Percentiles rank a stretch among this genome's conserved stretches.
Evolutionary conservation across 371 early-diverging fungal genomes (phyloP).

Genomic region (Mucor mucedo): DNA sequence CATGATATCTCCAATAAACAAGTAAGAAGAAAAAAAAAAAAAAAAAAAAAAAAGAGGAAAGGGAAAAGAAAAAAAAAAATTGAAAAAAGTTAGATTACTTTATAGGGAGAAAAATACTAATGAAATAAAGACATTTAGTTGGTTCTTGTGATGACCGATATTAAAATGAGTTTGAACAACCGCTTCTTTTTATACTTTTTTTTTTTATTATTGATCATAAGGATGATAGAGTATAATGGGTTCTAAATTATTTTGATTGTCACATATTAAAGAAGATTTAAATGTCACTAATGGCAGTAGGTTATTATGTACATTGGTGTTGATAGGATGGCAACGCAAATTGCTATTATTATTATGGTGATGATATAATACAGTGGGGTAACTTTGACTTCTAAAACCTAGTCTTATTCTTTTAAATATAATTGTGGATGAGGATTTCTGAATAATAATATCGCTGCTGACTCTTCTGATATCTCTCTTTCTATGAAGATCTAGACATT

Average conservation of each 20-base stretch:
- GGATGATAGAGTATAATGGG: conserved; percentile 11
- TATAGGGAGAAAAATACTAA: conserved; percentile 1
- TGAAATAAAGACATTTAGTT: conserved; percentile 1
- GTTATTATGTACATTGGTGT: not conserved
- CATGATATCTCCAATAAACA: conserved; percentile 5
- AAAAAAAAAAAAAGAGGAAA: conserved; percentile 9
- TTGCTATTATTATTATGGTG: not conserved
- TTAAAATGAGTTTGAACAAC: not conserved
- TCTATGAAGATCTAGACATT: conserved; percentile 12
- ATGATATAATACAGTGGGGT: conserved; percentile 20
- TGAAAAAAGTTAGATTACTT: conserved; percentile 7
- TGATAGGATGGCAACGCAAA: not conserved
- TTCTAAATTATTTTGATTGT: not conserved
- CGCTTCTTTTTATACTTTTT: not conserved
- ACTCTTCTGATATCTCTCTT: conserved; percentile 11
- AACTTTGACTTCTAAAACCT: conserved; percentile 21
- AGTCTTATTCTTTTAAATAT: conserved; percentile 18
- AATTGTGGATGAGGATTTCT: not conserved
- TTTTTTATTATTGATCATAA: conserved; percentile 5
- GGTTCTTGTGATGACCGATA: not conserved
- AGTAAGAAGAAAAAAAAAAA: conserved; percentile 21
- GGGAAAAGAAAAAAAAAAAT: not conserved
- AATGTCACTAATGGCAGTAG: not conserved
- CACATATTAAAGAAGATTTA: not conserved
- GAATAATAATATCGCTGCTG: conserved; percentile 9